Evolutionary conservation across 208 protist genomes (phyloP).

Genomic region (Phytomonas sp.): DNA sequence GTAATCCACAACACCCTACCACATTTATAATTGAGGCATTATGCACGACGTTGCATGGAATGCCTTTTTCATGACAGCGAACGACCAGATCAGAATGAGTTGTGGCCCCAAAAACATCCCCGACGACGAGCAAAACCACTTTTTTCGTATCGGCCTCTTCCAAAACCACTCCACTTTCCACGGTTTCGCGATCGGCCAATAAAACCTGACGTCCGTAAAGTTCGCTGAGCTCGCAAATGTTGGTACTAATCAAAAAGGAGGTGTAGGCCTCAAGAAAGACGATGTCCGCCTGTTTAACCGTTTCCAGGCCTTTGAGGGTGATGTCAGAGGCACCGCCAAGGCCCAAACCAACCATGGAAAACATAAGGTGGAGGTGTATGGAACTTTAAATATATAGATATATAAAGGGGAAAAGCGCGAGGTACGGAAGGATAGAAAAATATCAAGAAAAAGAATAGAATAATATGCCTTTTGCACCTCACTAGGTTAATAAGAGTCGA

Average conservation of each 20-base stretch:
- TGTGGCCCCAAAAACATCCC: slow-evolving; percentile 98
- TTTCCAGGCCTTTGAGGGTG: slow-evolving; percentile 95
- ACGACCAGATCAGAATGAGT: slow-evolving; percentile 98
- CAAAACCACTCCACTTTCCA: slow-evolving; percentile 93
- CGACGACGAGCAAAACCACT: slow-evolving; percentile 98
- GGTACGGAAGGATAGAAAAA: neutral
- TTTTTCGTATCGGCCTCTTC: slow-evolving; percentile 72
- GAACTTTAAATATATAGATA: neutral
- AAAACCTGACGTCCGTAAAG: slow-evolving; percentile 89
- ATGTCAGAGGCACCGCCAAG: slow-evolving; percentile 98
- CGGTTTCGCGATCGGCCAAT: slow-evolving; percentile 93
- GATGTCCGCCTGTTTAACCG: slow-evolving; percentile 84
- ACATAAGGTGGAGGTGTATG: slow-evolving; percentile 28
- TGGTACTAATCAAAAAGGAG: slow-evolving; percentile 92
- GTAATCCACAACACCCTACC: slow-evolving; percentile 96
- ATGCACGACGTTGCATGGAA: slow-evolving; percentile 92
- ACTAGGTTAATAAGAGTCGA: neutral
- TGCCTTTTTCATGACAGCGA: slow-evolving; percentile 84
- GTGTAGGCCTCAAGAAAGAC: slow-evolving; percentile 99
- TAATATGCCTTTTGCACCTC: neutral
- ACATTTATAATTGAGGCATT: slow-evolving; percentile 99
- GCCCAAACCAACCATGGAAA: slow-evolving; percentile 95
- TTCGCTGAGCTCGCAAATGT: slow-evolving; percentile 58
- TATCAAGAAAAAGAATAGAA: neutral
- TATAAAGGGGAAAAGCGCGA: neutral